phyloP scores from a whole-genome alignment of 1,284 basidiomycete species.

The Peniophora sp. region DNA sequence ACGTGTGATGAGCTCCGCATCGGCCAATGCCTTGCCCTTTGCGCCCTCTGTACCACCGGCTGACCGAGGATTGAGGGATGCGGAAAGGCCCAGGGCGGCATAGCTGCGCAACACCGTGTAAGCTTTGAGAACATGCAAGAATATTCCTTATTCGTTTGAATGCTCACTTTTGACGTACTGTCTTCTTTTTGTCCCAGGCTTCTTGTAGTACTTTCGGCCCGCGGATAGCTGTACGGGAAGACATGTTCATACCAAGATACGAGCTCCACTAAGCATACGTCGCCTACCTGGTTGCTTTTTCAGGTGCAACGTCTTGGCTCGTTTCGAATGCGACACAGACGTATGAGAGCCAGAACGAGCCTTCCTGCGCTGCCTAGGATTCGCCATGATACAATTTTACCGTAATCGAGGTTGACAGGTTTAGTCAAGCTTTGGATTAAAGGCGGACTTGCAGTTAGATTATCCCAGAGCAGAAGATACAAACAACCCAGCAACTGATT shows the following conservation, averaged over 20 bases:
- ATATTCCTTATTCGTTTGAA: background rate
- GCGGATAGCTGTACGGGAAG: slow-evolving; percentile 52
- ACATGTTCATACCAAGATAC: slow-evolving; percentile 9
- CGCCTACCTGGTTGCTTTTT: slow-evolving; percentile 69
- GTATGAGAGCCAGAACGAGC: slow-evolving; percentile 63
- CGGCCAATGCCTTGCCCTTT: slow-evolving; percentile 7
- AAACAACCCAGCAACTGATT: slow-evolving; percentile 1
- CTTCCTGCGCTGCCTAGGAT: slow-evolving; percentile 86
- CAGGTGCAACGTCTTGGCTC: slow-evolving; percentile 58
- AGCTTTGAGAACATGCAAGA: slow-evolving; percentile 4
- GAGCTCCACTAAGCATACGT: background rate
- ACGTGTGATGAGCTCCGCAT: slow-evolving; percentile 5
- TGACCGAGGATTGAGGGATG: slow-evolving; percentile 55
- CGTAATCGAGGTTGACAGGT: too few species aligned
- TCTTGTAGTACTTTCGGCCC: slow-evolving; percentile 81
- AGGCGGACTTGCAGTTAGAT: too few species aligned
- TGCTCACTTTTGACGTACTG: slow-evolving; percentile 87
- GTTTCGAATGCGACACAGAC: slow-evolving; percentile 61
- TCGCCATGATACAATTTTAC: slow-evolving; percentile 57
- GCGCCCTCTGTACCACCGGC: slow-evolving; percentile 50
- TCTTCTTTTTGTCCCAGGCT: slow-evolving; percentile 85
- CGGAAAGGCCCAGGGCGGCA: slow-evolving; percentile 65
- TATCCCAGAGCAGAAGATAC: background rate
- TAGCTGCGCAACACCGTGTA: slow-evolving; percentile 45
- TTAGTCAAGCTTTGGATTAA: too few species aligned